Evolutionary conservation across 129 eudicot species (phyloP).

Genomic region (Erigeron canadensis): DNA sequence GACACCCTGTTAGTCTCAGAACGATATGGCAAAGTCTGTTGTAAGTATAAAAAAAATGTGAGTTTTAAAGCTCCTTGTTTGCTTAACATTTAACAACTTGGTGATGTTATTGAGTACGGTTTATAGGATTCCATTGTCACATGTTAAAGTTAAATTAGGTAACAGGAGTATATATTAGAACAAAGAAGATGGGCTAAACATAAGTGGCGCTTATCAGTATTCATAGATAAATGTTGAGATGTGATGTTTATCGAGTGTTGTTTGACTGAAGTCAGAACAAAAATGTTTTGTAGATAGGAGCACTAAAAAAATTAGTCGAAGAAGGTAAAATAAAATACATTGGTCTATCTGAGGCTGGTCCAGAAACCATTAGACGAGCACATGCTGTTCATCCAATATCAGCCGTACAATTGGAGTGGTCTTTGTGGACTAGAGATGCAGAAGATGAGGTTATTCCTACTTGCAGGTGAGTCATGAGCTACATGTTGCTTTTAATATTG

Average conservation of each 20-base stretch:
- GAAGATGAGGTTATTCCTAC: slow-evolving; percentile 64
- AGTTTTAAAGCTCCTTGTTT: too few relatives aligned
- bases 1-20: too few relatives aligned
- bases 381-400: slow-evolving; percentile 70
- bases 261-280: not conserved
- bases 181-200: too few relatives aligned
- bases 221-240: not conserved
- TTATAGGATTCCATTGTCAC: too few relatives aligned
- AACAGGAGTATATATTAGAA: too few relatives aligned
- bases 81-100: too few relatives aligned
- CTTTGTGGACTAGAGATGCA: slow-evolving; percentile 64
- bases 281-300: slow-evolving; percentile 50
- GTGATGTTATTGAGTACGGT: too few relatives aligned
- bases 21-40: too few relatives aligned
- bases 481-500: slow-evolving; percentile 1
- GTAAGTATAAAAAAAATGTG: too few relatives aligned
- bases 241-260: not conserved
- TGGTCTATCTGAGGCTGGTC: slow-evolving; percentile 62
- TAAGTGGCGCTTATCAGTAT: not conserved
- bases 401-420: slow-evolving; percentile 70
- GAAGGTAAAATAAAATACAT: slow-evolving; percentile 63
- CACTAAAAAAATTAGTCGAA: slow-evolving; percentile 62
- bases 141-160: too few relatives aligned
- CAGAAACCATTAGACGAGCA: slow-evolving; percentile 64
- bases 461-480: slow-evolving; percentile 46